These are phyloP conservation scores for Penicillium hordei DNA, from an alignment of 2,329 filamentous ascomycete genomes.

Conservation along the genomic window DNA sequence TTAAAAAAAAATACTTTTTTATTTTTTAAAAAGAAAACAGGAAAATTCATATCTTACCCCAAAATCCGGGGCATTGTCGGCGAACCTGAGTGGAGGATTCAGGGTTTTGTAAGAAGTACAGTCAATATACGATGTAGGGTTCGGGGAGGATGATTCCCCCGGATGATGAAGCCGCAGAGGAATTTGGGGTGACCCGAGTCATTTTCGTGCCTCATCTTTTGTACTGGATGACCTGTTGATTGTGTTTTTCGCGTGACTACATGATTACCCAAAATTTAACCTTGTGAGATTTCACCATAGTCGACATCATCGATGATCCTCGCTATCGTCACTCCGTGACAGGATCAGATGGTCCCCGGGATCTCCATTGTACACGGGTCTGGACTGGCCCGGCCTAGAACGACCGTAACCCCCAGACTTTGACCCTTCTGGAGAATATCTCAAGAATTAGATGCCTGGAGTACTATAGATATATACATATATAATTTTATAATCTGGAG, in stretches of 20 bases:
- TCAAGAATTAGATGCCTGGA: background rate
- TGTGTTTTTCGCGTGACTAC: slow-evolving; percentile 19
- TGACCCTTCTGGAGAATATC: background rate
- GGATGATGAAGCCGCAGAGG: background rate
- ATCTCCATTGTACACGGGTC: slow-evolving; percentile 8
- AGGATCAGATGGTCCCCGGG: slow-evolving; percentile 8
- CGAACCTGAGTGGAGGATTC: background rate
- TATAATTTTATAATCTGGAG: background rate
- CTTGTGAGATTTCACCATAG: slow-evolving; percentile 1
- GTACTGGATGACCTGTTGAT: background rate
- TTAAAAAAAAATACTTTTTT: too few species aligned
- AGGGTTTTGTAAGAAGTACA: background rate
- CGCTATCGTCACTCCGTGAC: slow-evolving; percentile 17
- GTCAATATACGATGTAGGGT: background rate
- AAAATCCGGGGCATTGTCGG: slow-evolving; percentile 7
- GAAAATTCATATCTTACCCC: background rate
- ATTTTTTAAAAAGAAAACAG: too few species aligned
- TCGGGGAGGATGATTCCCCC: background rate
- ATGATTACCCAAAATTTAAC: slow-evolving; percentile 20
- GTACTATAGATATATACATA: background rate
- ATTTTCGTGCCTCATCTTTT: background rate
- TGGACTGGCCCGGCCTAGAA: slow-evolving; percentile 6
- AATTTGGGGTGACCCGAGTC: background rate
- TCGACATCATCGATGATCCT: slow-evolving; percentile 31
- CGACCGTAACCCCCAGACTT: background rate